These are phyloP conservation scores for Fusarium subtropicale DNA, from an alignment of 2,329 filamentous ascomycete species.

Conservation along the genomic window DNA sequence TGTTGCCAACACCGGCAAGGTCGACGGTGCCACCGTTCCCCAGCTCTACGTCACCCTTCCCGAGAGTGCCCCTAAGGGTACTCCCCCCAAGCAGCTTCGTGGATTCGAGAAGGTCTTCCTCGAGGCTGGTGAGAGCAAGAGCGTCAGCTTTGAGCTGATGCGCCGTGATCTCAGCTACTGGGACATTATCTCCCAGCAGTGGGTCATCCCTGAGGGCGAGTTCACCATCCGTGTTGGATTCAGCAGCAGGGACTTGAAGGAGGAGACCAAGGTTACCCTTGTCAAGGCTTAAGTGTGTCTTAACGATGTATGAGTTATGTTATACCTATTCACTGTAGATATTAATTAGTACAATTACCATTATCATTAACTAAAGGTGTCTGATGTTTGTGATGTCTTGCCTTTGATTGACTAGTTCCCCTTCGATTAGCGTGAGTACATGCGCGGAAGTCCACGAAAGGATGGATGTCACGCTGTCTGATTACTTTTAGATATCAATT, in stretches of 20 bases:
- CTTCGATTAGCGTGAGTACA: background rate
- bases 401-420: background rate
- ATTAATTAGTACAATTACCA: slow-evolving; percentile 13
- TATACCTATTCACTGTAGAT: slow-evolving; percentile 17
- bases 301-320: slow-evolving; percentile 40
- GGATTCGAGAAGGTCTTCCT: slow-evolving; percentile 65
- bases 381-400: background rate
- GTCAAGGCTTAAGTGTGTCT: slow-evolving; percentile 27
- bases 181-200: slow-evolving; percentile 58
- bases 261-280: slow-evolving; percentile 39
- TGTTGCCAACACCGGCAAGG: slow-evolving; percentile 63
- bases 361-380: background rate
- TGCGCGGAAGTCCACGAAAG: too few relatives aligned
- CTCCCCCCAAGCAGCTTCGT: slow-evolving; percentile 62
- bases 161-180: slow-evolving; percentile 63
- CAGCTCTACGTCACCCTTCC: slow-evolving; percentile 67
- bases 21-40: slow-evolving; percentile 62
- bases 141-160: slow-evolving; percentile 59
- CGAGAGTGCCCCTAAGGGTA: slow-evolving; percentile 52
- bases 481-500: too few relatives aligned
- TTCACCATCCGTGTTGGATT: slow-evolving; percentile 46
- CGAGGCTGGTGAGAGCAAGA: slow-evolving; percentile 54
- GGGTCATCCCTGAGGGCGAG: slow-evolving; percentile 50
- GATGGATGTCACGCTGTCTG: too few relatives aligned
- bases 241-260: slow-evolving; percentile 46